Evolutionary conservation across 805 yeast species (phyloP), one percentile per base, ranked within the genome.

Genomic region (Alloascoidea hylecoeti): DNA sequence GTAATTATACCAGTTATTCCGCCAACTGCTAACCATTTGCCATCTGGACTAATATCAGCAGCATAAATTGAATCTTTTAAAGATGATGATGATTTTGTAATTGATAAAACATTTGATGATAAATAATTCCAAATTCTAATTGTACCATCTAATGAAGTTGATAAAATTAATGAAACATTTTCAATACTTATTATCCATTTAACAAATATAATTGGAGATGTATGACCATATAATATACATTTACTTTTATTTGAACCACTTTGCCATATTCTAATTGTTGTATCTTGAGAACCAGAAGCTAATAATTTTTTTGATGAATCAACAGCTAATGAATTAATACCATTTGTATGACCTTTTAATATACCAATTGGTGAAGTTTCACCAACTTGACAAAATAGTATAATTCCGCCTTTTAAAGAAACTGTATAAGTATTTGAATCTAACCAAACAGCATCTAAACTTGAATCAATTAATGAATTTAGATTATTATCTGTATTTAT

Each of bases 11-110:
- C 30, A n/a, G 30, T 23, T 23, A 23, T 23, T 9, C 30, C n/a
- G 9, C 30, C 68, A 0, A 97, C 88, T 1, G 96, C 97, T 40
- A 92, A 65, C 56, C 78, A 73, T 47, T 92, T 96, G 34, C 95
- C 95, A 40, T 75, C 66, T 2, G 94, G 94, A 13, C 96, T 82
- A 45, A 92, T 71, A 50, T 32, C 39, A 2, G 32, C 33, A 6
- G 42, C 27, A 4, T 39, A 36, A n/a, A 39, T 14, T 35, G 49
- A 5, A 45, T 46, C 2, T 50, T 48, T 6, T n/a, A 23, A 23
- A 23, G 30, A 23, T 9, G 13, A 9, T 9, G 9, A 9, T 43
- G 49, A 5, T 53, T 41, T 38, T 50, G 57, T 44, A 49, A 57
- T 23, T 23, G 30, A 23, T n/a, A 23, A 9, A n/a, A 9, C 9